Conservation (phyloP, 306 rosid genomes). For the Trichosanthes cucumerina region DNA sequence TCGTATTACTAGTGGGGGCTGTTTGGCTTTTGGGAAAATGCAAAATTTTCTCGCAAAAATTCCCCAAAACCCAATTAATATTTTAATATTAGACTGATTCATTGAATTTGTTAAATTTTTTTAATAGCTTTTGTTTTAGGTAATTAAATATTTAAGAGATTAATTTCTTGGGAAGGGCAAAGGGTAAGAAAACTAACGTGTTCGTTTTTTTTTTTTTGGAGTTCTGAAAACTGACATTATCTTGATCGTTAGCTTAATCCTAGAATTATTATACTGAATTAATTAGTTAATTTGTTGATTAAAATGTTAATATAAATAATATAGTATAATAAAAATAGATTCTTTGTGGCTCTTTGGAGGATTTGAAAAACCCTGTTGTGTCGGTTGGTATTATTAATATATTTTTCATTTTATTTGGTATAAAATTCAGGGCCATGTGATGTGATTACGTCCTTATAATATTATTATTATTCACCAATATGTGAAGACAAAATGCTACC, state of each 20-base stretch:
- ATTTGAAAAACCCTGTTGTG: neutral
- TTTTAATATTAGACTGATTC: neutral
- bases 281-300: neutral
- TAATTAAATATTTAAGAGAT: neutral
- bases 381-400: neutral
- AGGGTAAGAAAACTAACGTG: no score
- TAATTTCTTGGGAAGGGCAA: neutral
- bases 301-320: neutral
- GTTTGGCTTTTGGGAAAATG: neutral
- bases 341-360: neutral
- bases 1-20: neutral
- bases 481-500: neutral
- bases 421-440: conserved; percentile 10
- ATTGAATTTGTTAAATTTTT: neutral
- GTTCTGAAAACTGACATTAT: neutral
- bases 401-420: neutral
- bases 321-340: neutral
- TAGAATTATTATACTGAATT: neutral
- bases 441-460: neutral
- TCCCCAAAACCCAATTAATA: neutral
- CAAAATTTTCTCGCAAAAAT: neutral
- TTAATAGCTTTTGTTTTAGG: neutral
- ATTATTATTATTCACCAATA: neutral
- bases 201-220: no score
- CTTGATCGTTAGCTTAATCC: neutral